Evolutionary conservation across 129 eudicot species (phyloP), one percentile per base, ranked within the genome.

Genomic region (Artemisia argyi): DNA sequence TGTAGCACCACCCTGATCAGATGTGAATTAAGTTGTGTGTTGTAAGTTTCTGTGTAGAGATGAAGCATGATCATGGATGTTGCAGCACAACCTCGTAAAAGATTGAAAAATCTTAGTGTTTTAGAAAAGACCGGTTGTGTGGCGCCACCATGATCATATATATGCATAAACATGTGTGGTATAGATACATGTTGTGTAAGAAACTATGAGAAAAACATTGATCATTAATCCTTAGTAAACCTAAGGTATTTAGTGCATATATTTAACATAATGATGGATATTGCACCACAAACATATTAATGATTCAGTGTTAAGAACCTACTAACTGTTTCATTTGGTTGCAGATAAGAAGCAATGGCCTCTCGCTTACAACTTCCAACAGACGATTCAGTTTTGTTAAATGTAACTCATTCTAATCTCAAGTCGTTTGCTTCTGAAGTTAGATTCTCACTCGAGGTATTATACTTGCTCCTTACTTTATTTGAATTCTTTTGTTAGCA

Each of bases 371-470:
- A 92, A 61, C 69, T 92, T 72, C 82, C 87, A 20, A 85, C 78
- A 26, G 98, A 89, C 69, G 98, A 92, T 19, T 87, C 92, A 2
- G 92, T 92, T 60, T 76, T 89, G 61, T 46, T 87, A 60, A 85
- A 77, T 22, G 78, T 89, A 24, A 89, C 96, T 61, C 98, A 92
- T 78, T 89, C 95, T 47, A 92, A 92, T 73, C 84, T 92, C 83
- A 89, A 89, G 83, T 82, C 87, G 61, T 93, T 93, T 74, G 79
- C 83, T 46, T 52, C 97, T 42, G 97, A 93, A 48, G 74, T 82
- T 66, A 86, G 92, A 35, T 89, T 89, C 76, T 85, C 98, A 63
- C 90, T 89, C 28, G 92, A 93, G 86, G 98, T 92, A 78, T 54
- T 46, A 30, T 54, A 26, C 60, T 20, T 69, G 56, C 50, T 77